Base-by-base conservation (phyloP, 1,284 basidiomycete genomes). In the Bondarzewia mesenterica region DNA sequence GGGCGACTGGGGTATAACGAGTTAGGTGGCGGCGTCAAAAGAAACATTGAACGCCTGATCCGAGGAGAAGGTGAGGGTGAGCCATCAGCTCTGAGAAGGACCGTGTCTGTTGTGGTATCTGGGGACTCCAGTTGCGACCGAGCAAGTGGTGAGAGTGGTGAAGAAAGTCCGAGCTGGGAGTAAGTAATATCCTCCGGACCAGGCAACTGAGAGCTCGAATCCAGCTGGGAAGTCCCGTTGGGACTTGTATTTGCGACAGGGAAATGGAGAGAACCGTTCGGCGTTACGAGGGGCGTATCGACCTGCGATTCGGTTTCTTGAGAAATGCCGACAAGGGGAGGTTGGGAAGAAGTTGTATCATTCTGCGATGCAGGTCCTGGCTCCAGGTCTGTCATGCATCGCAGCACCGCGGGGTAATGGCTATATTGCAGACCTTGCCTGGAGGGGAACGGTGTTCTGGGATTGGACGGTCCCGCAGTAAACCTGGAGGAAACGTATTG, bases 261-360 rank as follows among this genome's bases (percentile, higher is more conserved):
- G 67, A 71, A 74, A 45, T 73, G 69, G n/a, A 74, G 60, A 4
- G 76, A 77, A 29, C 75, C 73, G 49, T 74, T 72, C 0, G 80
- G 81, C 14, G 77, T 79, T 21, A 74, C 67, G 27, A 73, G 53
- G 3, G 81, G 78, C 2, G 78, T 77, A 46, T 70, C 66, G 46
- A 77, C 60, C 51, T 68, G 71, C 5, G 61, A 56, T 29, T 70
- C 70, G 5, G 60, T 56, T 32, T 70, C 70, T 55, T 77, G 73
- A 3, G 76, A 74, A 45, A 63, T 61, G 50, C 25, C 59, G 50
- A 52, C 50, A 36, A 50, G 51, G 22, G 50, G 53, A 52, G 51
- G 50, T 35, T 55, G 55, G 7, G 53, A 54, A 32, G 29, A 32
- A 12, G 29, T 32, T 10, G 29, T 12, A n/a, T 32, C 29, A n/a